Conservation (phyloP, 2,329 filamentous ascomycete species). For the Botryotinia convoluta region DNA sequence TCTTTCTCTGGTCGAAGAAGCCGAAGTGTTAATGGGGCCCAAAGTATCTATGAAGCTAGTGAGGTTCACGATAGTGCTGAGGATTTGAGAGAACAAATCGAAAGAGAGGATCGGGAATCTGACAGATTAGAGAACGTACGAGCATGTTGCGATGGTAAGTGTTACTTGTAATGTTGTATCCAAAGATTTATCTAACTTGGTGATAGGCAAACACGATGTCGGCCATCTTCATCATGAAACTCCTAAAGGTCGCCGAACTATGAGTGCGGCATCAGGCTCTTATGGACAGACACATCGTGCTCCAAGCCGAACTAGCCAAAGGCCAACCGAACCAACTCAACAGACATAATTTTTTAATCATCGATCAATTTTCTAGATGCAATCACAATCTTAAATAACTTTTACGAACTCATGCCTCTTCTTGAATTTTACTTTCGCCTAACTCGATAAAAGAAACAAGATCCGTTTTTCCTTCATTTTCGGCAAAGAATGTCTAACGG, state of each 20-base stretch:
- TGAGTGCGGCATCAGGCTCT: slow-evolving; percentile 27
- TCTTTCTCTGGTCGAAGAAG: slow-evolving; percentile 55
- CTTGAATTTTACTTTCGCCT: slow-evolving; percentile 14
- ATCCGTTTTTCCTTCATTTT: slow-evolving; percentile 2
- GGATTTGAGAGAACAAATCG: slow-evolving; percentile 76
- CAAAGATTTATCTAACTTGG: slow-evolving; percentile 26
- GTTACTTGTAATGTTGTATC: background rate
- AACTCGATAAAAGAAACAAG: slow-evolving; percentile 8
- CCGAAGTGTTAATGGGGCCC: slow-evolving; percentile 43
- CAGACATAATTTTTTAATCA: slow-evolving; percentile 11
- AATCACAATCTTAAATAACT: background rate
- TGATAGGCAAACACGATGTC: slow-evolving; percentile 70
- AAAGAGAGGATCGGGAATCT: slow-evolving; percentile 71
- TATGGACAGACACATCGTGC: slow-evolving; percentile 17
- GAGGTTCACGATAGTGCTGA: slow-evolving; percentile 76
- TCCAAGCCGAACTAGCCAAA: slow-evolving; percentile 29
- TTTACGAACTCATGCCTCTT: slow-evolving; percentile 20
- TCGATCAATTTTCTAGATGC: background rate
- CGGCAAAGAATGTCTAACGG: slow-evolving; percentile 18
- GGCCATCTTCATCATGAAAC: slow-evolving; percentile 52
- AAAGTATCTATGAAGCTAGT: slow-evolving; percentile 52
- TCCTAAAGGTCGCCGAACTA: slow-evolving; percentile 43
- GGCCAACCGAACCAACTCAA: slow-evolving; percentile 14
- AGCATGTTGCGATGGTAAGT: slow-evolving; percentile 94
- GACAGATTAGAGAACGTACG: slow-evolving; percentile 90